Base-by-base conservation (phyloP, 805 yeast species). In the Candida boidinii region DNA sequence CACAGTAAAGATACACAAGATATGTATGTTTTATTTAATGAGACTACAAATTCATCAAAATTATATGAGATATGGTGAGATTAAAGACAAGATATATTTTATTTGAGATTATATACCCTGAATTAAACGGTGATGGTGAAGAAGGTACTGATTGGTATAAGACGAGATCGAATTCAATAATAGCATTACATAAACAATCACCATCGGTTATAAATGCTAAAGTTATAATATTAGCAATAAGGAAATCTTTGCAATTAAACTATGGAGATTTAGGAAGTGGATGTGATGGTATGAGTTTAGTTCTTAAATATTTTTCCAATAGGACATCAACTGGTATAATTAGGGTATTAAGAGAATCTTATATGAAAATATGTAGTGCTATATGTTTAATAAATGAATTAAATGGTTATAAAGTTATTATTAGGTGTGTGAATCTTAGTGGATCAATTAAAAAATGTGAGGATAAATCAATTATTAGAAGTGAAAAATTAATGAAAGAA, bases 371-470 rank as follows among this genome's bases (percentile, higher is more conserved):
- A 1, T 62, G 84, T 36, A 84, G 80, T 0, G 84, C 95, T 0
- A 52, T 90, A 39, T 60, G 75, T 1, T 52, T 77, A 30, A 70
- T 79, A 9, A 63, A 62, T 25, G 58, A 59, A 19, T 46, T 86
- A 3, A 76, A 66, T 13, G 74, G 68, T 16, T 48, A 49, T 20
- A 56, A 58, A 6, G 70, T 76, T 4, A 66, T 80, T 9, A 53
- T 87, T 12, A 64, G 77, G 34, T 78, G 83, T 19, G 58, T 70
- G 4, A 81, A 79, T 36, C 75, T 84, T 0, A 79, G 94, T 48
- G 97, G 96, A 0, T 86, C 96, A 0, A 87, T 88, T 21, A 79
- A 77, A 50, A 85, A 84, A 49, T 73, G 94, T 42, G 94, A 88
- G 50, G 70, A 76, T 42, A 71, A 65, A 37, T 79, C 87, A 0